Conservation (phyloP, 768 basidiomycete species). For the Crepidotus variabilis region DNA sequence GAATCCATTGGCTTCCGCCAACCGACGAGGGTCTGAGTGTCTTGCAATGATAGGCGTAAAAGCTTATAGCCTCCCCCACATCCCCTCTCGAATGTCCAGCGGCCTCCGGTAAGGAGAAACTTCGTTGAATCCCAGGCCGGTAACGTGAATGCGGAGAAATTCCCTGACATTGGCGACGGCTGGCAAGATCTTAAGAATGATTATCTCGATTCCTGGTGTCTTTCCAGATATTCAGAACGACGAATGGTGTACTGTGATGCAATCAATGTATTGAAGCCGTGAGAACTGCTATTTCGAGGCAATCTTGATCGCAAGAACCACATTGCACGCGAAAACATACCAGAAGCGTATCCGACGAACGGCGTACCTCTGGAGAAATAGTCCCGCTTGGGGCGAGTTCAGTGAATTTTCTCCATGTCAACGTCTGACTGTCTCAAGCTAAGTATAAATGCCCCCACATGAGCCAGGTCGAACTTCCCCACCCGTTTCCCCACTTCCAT, state of each 20-base stretch:
- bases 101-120: not conserved
- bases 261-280: not conserved
- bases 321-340: not conserved
- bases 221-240: too few species aligned
- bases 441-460: conserved; percentile 28
- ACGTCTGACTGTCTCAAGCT: conserved; percentile 9
- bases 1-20: too few species aligned
- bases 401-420: conserved; percentile 25
- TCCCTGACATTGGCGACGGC: not conserved
- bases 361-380: conserved; percentile 44
- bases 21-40: too few species aligned
- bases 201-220: too few species aligned
- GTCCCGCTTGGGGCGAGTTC: conserved; percentile 18
- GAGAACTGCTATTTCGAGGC: not conserved
- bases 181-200: not conserved
- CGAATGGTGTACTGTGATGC: not conserved
- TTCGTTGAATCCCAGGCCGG: not conserved
- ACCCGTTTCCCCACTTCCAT: conserved; percentile 27
- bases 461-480: conserved; percentile 11
- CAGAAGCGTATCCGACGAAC: conserved; percentile 3
- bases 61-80: too few species aligned
- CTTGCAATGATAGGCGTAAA: too few species aligned
- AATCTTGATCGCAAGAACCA: not conserved
- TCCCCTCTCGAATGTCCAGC: not conserved
- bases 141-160: not conserved